phyloP scores from a whole-genome alignment of 495 filamentous ascomycete genomes.

The Hapsidospora chrysogenum region DNA sequence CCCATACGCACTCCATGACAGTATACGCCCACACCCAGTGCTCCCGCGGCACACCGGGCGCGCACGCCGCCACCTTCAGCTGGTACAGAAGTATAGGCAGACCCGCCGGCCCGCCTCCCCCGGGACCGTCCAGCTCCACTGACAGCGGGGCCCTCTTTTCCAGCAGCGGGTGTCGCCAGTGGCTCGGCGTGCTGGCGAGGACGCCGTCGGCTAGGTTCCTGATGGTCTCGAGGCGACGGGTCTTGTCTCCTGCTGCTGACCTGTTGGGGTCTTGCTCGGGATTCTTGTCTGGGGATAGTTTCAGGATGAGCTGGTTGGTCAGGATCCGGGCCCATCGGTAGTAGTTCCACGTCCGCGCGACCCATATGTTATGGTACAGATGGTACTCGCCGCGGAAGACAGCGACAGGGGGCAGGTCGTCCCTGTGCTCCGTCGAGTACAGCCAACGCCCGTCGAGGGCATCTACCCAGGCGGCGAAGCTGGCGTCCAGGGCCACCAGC shows the following conservation, averaged over 20 bases:
- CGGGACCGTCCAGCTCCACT: conserved; percentile 19
- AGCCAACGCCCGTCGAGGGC: conserved; percentile 14
- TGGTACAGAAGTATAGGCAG: conserved; percentile 25
- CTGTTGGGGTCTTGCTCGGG: no score
- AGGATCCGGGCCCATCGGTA: conserved; percentile 45
- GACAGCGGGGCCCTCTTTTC: conserved; percentile 7
- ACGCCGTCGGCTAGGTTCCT: conserved; percentile 19
- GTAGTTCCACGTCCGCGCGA: conserved; percentile 41
- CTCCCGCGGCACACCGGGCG: conserved; percentile 19
- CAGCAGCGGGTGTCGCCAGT: conserved; percentile 27
- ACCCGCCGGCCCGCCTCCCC: conserved; percentile 22
- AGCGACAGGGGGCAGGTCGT: conserved; percentile 16
- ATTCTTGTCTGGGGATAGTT: no score
- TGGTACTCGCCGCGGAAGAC: conserved; percentile 44
- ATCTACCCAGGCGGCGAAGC: conserved; percentile 16
- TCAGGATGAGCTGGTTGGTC: conserved; percentile 33
- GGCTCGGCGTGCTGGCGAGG: conserved; percentile 23
- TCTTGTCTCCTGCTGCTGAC: no score
- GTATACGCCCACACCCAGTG: conserved; percentile 20
- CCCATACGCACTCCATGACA: conserved; percentile 22
- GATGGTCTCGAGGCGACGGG: conserved; percentile 16
- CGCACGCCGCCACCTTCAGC: conserved; percentile 20
- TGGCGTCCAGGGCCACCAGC: conserved; percentile 15
- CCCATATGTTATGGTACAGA: conserved; percentile 39
- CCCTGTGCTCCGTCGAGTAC: conserved; percentile 8